Evolutionary conservation across 148 eudicot species (phyloP).

Genomic region (Arbutus unedo): DNA sequence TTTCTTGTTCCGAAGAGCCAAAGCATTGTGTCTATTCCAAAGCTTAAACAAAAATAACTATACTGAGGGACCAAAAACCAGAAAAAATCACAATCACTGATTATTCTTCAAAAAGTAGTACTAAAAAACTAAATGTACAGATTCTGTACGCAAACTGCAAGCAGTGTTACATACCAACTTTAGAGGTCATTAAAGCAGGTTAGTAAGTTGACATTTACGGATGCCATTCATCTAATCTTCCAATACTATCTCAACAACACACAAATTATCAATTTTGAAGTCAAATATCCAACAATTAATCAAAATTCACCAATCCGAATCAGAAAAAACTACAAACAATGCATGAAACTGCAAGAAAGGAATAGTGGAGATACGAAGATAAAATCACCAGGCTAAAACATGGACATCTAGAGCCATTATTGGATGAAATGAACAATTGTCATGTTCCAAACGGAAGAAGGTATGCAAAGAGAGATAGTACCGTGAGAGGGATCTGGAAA

Average conservation of each 20-base stretch:
- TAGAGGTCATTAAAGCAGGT: neutral
- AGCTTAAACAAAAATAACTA: neutral
- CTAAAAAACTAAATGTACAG: neutral
- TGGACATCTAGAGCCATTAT: neutral
- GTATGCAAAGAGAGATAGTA: conserved; percentile 11
- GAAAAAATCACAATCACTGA: neutral
- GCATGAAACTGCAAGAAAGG: neutral
- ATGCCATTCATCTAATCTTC: neutral
- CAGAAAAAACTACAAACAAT: neutral
- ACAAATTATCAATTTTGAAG: neutral
- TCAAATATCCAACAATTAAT: neutral
- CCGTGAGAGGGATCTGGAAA: conserved; percentile 38
- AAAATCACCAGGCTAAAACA: neutral
- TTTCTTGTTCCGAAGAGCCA: neutral
- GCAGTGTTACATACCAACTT: neutral
- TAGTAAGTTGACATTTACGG: neutral
- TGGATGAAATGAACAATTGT: neutral
- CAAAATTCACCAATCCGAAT: neutral
- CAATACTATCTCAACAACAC: neutral
- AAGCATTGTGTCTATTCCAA: neutral
- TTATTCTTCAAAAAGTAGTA: neutral
- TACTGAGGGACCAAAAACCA: conserved; percentile 4
- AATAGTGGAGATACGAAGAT: neutral
- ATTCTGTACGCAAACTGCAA: neutral
- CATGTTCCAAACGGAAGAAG: neutral